Percentiles rank a stretch among this genome's conserved stretches.
phyloP scores from a whole-genome alignment of 192 early-diverging fungal species.

The Coemansia sp. region DNA sequence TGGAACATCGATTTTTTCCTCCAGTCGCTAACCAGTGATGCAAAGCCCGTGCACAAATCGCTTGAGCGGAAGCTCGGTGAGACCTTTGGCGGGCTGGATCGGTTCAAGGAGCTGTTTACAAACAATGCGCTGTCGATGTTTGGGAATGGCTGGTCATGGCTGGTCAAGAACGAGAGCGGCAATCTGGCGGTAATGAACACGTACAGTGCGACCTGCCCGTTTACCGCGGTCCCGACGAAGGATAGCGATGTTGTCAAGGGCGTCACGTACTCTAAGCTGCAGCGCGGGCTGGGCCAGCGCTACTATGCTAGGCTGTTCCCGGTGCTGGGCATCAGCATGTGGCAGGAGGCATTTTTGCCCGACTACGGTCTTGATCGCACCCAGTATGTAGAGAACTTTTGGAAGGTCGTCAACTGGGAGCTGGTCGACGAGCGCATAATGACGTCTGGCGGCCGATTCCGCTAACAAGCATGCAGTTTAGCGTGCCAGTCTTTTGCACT shows the following conservation, averaged over 20 bases:
- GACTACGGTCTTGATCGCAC: conserved; percentile 45
- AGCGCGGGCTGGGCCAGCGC: conserved; percentile 12
- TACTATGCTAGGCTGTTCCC: conserved; percentile 32
- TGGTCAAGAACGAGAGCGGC: conserved; percentile 37
- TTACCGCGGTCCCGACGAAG: conserved; percentile 30
- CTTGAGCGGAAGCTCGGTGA: conserved; percentile 24
- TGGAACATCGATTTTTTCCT: conserved; percentile 55
- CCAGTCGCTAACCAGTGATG: conserved; percentile 29
- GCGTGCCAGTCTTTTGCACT: not conserved
- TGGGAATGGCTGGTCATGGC: conserved; percentile 55
- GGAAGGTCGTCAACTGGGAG: conserved; percentile 49
- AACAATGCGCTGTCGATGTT: conserved; percentile 41
- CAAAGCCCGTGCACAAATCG: conserved; percentile 14
- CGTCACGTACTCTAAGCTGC: conserved; percentile 24
- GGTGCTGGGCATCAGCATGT: conserved; percentile 50
- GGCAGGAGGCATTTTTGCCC: conserved; percentile 50
- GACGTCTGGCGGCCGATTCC: not conserved
- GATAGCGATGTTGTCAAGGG: conserved; percentile 4
- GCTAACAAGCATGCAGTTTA: not conserved
- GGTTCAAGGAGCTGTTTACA: conserved; percentile 38
- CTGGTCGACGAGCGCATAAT: conserved; percentile 43
- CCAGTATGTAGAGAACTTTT: conserved; percentile 44
- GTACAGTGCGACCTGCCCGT: conserved; percentile 39
- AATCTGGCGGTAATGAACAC: conserved; percentile 48
- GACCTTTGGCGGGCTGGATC: conserved; percentile 37